Evolutionary conservation across 73 alveolate species (phyloP).

Genomic region (Paramecium pentaurelia): DNA sequence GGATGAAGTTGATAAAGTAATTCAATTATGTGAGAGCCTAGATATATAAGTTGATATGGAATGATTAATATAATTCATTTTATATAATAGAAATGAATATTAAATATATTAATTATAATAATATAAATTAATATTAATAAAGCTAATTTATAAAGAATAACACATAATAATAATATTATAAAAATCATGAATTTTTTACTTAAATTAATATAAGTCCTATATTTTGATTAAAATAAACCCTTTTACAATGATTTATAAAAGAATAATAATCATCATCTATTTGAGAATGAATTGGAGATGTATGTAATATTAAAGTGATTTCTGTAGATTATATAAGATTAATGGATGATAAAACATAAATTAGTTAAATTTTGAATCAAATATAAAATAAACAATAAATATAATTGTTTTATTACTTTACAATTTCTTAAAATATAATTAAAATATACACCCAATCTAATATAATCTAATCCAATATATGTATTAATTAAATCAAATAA

Average conservation of each 20-base stretch:
- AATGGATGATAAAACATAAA: no score
- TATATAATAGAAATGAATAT: background rate
- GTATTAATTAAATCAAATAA: no score
- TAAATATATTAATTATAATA: background rate
- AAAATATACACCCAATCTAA: background rate
- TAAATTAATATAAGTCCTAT: background rate
- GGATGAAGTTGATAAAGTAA: constrained; percentile 24
- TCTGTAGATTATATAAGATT: background rate
- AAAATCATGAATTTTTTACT: background rate
- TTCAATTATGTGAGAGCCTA: background rate
- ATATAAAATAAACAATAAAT: background rate
- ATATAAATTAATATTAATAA: background rate
- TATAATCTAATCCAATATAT: no score
- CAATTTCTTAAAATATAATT: no score
- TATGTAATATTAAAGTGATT: background rate
- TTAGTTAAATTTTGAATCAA: background rate
- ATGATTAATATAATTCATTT: background rate
- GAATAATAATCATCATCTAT: background rate
- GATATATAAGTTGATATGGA: background rate
- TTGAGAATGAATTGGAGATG: background rate
- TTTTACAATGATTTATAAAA: background rate
- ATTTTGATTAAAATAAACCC: background rate
- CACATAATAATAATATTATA: background rate
- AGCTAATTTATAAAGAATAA: background rate
- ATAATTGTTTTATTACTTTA: background rate